These are phyloP conservation scores for Delphinella strobiligena DNA, from an alignment of 2,329 filamentous ascomycete species.

Conservation along the genomic window DNA sequence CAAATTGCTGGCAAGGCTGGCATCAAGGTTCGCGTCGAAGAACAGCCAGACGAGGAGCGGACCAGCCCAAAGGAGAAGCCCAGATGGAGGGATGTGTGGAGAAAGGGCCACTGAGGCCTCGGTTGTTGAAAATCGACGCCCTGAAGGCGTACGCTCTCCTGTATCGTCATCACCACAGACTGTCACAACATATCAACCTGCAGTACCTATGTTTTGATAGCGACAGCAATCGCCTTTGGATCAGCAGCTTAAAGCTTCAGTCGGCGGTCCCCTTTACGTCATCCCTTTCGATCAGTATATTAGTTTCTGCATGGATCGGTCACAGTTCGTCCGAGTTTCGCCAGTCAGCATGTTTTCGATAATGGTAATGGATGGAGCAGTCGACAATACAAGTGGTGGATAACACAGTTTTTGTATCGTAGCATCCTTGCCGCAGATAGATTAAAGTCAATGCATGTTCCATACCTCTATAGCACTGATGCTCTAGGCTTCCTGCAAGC, in stretches of 20 bases:
- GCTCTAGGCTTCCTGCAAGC: neutral
- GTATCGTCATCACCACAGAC: neutral
- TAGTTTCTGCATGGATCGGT: neutral
- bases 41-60: conserved; percentile 11
- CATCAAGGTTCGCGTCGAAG: conserved; percentile 19
- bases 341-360: neutral
- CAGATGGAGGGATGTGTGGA: conserved; percentile 22
- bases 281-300: neutral
- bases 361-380: neutral
- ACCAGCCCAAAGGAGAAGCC: conserved; percentile 17
- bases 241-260: neutral
- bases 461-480: too few relatives aligned
- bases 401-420: neutral
- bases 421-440: conserved; percentile 6
- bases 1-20: conserved; percentile 34
- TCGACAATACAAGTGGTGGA: neutral
- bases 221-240: neutral
- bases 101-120: conserved; percentile 12
- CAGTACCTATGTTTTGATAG: neutral
- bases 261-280: neutral
- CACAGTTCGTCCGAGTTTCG: neutral
- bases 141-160: too few relatives aligned
- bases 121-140: too few relatives aligned
- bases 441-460: too few relatives aligned
- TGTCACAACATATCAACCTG: neutral